These are phyloP conservation scores for Pigoraptor vietnamica DNA, from an alignment of 78 protist genomes.

Conservation along the genomic window DNA sequence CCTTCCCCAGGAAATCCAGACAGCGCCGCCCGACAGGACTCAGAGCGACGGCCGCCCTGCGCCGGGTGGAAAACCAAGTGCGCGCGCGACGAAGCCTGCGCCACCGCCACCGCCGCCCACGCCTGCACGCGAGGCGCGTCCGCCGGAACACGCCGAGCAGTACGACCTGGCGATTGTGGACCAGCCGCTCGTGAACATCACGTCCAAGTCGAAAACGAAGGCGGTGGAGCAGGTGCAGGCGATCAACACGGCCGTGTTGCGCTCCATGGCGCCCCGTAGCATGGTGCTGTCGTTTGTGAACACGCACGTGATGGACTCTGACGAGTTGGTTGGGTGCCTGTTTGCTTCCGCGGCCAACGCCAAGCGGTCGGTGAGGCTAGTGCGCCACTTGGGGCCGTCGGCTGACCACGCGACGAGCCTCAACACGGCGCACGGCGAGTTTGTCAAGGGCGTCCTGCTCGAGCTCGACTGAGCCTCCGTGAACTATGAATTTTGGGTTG, in stretches of 20 bases:
- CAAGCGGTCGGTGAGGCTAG: not conserved
- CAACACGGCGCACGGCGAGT: not conserved
- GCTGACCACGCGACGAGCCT: not conserved
- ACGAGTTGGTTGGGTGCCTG: not conserved
- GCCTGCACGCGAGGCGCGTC: not conserved
- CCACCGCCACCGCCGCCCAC: not conserved
- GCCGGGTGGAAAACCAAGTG: not conserved
- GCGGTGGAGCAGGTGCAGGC: not conserved
- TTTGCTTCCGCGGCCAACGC: not conserved
- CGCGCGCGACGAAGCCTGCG: not conserved
- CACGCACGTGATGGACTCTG: not conserved
- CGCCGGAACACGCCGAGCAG: too few relatives aligned
- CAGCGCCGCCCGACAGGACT: too few relatives aligned
- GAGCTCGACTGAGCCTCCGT: not conserved
- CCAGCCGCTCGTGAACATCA: not conserved
- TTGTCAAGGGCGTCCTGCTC: not conserved
- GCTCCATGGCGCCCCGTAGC: not conserved
- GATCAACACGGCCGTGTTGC: not conserved
- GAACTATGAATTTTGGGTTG: too few relatives aligned
- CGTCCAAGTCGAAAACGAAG: not conserved
- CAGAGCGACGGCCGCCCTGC: too few relatives aligned
- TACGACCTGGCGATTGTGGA: not conserved
- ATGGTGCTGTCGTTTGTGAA: not conserved
- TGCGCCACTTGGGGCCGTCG: not conserved
- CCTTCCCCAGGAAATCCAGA: too few relatives aligned